phyloP scores from a whole-genome alignment of 306 rosid species.

The Dalbergia oliveri region DNA sequence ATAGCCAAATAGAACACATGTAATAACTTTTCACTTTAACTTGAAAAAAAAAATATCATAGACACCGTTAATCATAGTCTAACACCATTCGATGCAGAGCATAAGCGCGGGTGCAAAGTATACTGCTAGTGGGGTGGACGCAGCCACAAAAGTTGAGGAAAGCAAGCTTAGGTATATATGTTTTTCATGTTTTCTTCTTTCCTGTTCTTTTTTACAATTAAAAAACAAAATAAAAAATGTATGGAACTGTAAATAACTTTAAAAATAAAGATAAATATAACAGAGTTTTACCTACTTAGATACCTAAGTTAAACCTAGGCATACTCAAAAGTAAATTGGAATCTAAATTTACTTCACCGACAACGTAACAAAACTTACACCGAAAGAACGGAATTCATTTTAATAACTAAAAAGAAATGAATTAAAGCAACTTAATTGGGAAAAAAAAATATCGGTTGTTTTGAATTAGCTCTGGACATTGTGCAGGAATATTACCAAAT shows the following conservation, averaged over 20 bases:
- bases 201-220: neutral
- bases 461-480: neutral
- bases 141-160: neutral
- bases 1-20: no score
- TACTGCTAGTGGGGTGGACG: neutral
- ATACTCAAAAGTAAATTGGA: conserved; percentile 30
- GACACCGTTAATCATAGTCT: no score
- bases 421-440: neutral
- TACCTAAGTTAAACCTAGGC: neutral
- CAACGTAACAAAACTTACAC: conserved; percentile 45
- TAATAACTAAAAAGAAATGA: conserved; percentile 13
- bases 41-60: no score
- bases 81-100: neutral
- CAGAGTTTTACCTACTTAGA: neutral
- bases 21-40: no score
- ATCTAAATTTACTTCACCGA: conserved; percentile 34
- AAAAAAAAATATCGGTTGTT: neutral
- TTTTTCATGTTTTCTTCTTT: neutral
- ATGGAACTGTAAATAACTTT: neutral
- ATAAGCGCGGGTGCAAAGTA: neutral
- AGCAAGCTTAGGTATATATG: conserved; percentile 2
- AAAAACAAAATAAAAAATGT: neutral
- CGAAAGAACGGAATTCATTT: neutral
- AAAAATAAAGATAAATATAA: neutral
- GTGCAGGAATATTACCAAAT: neutral